Base-by-base conservation (phyloP, 2,329 filamentous ascomycete genomes). In the Xylaria sp. region DNA sequence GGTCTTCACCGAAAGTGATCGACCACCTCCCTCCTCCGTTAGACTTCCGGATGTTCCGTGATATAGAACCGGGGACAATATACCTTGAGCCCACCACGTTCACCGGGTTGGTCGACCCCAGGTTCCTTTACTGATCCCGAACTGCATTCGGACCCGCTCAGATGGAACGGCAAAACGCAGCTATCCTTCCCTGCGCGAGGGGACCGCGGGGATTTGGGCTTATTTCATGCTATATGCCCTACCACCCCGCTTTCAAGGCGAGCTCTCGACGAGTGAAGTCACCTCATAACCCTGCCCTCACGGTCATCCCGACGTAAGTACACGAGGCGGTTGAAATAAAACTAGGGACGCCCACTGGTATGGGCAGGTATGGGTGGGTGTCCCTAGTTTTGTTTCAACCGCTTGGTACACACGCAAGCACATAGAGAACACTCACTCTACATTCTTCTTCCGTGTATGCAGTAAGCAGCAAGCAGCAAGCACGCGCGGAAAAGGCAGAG, bases 131-230 rank as follows among this genome's bases (percentile, higher is more conserved):
- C 25, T 44, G 62, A 32, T 28, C 23, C 12, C 34, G 34, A 54
- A 18, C 55, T 20, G 13, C 48, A 65, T 46, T 37, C 41, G 41
- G 66, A 61, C 56, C 46, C 32, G 55, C 41, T 44, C 25, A 50
- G 28, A 56, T 25, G 50, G 56, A 46, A 56, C 20, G 15, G 20
- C 20, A 32, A 12, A 41, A 56, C 50, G 66, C 50, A 61, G 61
- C 61, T 68, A 61, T 51, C 66, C 52, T 18, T 58, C 2, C 39
- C 15, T 28, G 37, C 13, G 20, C 12, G 10, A 28, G 25, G 34
- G 39, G 15, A 23, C 10, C 34, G 25, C 25, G 9, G 18, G 56
- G 6, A 34, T 34, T 28, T 63, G 3, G 32, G 20, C 55, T 1
- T 13, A 44, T 57, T 4, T 57, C 5, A 44, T n/a, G 55, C 20